Conservation (phyloP, 75 land plant genomes). For the Selaginella tamariscina region DNA sequence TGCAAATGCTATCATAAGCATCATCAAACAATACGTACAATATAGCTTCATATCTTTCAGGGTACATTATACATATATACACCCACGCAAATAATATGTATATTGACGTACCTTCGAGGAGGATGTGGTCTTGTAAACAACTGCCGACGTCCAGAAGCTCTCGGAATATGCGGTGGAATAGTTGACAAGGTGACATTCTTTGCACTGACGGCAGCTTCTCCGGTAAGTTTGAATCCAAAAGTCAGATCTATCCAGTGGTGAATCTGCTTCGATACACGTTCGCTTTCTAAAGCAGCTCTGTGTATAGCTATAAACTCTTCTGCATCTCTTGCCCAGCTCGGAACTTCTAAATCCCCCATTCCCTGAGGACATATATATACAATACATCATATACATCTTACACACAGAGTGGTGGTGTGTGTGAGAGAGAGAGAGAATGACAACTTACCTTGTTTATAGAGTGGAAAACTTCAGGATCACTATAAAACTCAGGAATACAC, state of each 20-base stretch:
- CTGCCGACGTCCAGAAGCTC: constrained; percentile 62
- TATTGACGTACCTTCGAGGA: constrained; percentile 20
- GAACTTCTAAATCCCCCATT: constrained; percentile 74
- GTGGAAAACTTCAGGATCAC: constrained; percentile 59
- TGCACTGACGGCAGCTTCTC: constrained; percentile 61
- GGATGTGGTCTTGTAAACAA: constrained; percentile 76
- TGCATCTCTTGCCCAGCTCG: constrained; percentile 62
- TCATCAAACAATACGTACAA: too few relatives aligned
- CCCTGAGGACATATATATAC: too few relatives aligned
- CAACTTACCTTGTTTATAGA: too few relatives aligned
- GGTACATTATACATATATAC: too few relatives aligned
- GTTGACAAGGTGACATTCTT: constrained; percentile 73
- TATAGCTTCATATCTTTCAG: too few relatives aligned
- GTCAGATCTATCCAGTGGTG: constrained; percentile 93
- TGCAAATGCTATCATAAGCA: too few relatives aligned
- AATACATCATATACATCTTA: too few relatives aligned
- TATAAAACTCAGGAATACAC: constrained; percentile 88
- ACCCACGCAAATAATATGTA: background rate
- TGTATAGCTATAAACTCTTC: constrained; percentile 74
- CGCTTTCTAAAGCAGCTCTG: constrained; percentile 62
- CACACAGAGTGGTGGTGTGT: too few relatives aligned
- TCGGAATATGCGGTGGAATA: constrained; percentile 39
- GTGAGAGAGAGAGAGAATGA: too few relatives aligned
- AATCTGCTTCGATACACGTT: constrained; percentile 50
- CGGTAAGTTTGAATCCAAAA: constrained; percentile 85